phyloP scores from a whole-genome alignment of 2,329 filamentous ascomycete species.

The Bimuria novae-zelandiae region DNA sequence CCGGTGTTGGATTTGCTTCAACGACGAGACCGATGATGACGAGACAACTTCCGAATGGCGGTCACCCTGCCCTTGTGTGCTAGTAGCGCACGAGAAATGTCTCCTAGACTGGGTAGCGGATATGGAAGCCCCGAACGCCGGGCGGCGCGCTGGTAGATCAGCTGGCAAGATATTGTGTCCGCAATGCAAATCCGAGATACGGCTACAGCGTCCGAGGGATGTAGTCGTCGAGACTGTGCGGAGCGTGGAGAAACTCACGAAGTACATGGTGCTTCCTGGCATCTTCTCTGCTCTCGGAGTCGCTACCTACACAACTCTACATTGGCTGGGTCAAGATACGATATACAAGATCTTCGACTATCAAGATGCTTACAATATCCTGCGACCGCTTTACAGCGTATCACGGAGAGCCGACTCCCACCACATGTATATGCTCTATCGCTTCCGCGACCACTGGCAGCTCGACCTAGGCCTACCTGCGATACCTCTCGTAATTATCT shows the following conservation, averaged over 20 bases:
- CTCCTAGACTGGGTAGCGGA: constrained; percentile 94
- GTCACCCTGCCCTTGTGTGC: constrained; percentile 85
- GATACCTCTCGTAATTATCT: constrained; percentile 69
- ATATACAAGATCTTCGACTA: constrained; percentile 69
- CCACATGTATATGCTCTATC: constrained; percentile 32
- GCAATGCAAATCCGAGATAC: constrained; percentile 84
- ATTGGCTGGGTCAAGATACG: constrained; percentile 64
- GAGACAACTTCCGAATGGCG: constrained; percentile 72
- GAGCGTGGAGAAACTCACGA: constrained; percentile 60
- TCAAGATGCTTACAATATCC: constrained; percentile 62
- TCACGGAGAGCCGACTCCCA: constrained; percentile 42
- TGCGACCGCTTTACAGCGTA: constrained; percentile 47
- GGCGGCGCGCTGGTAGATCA: constrained; percentile 51
- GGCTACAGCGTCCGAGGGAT: constrained; percentile 75
- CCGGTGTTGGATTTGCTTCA: constrained; percentile 73
- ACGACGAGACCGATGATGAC: constrained; percentile 67
- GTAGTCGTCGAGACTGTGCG: constrained; percentile 70
- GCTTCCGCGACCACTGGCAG: constrained; percentile 51
- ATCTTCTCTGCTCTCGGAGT: constrained; percentile 61
- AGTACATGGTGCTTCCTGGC: constrained; percentile 66
- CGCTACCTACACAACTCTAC: constrained; percentile 49
- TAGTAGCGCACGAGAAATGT: constrained; percentile 89
- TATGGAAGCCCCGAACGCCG: constrained; percentile 67
- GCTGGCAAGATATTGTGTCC: constrained; percentile 75
- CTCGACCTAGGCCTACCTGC: constrained; percentile 66